Conservation (phyloP, 306 rosid species). For the Quercus variabilis region DNA sequence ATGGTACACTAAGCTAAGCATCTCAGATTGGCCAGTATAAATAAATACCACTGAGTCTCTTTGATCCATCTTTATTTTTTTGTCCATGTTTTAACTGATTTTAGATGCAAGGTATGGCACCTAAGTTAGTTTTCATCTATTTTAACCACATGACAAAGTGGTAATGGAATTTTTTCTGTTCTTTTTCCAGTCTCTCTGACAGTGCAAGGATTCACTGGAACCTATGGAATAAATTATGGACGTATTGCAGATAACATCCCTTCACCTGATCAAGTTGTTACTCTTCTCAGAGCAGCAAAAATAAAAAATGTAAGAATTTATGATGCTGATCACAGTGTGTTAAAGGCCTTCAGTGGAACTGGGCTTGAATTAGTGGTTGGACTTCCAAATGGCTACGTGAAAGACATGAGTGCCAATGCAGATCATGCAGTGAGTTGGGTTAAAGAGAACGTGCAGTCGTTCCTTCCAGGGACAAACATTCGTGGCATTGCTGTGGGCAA, state of each 20-base stretch:
- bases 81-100: not conserved
- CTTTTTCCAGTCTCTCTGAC: conserved; percentile 38
- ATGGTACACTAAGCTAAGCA: not conserved
- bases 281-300: conserved; percentile 83
- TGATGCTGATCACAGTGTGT: conserved; percentile 87
- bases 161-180: conserved; percentile 23
- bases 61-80: not conserved
- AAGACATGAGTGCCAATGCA: conserved; percentile 64
- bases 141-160: conserved; percentile 10
- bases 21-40: not conserved
- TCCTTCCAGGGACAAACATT: conserved; percentile 69
- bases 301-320: conserved; percentile 80
- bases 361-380: conserved; percentile 92
- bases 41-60: not conserved
- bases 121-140: not conserved
- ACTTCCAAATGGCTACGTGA: conserved; percentile 58
- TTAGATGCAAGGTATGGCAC: not conserved
- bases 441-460: conserved; percentile 76
- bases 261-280: conserved; percentile 80
- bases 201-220: conserved; percentile 81
- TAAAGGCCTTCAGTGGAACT: conserved; percentile 77
- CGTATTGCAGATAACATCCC: conserved; percentile 86
- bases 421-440: conserved; percentile 92
- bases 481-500: conserved; percentile 88
- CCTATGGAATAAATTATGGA: conserved; percentile 93